Evolutionary conservation across 2,329 filamentous ascomycete species (phyloP).

Genomic region (Cladophialophora exuberans): DNA sequence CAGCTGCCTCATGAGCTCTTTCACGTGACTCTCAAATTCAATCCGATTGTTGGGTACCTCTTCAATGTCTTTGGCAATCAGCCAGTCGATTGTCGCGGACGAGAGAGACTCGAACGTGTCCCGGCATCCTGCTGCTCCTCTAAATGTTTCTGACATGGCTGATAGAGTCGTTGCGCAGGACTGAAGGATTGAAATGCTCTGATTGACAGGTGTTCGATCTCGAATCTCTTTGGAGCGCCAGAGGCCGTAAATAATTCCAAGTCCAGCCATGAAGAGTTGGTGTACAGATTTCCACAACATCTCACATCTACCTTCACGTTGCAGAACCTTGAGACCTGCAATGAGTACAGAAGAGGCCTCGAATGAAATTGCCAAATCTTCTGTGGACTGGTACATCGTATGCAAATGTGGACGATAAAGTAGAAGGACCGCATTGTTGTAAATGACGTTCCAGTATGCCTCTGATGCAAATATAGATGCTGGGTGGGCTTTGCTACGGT

Average conservation of each 20-base stretch:
- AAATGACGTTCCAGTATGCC: slow-evolving; percentile 39
- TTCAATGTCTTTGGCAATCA: slow-evolving; percentile 17
- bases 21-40: slow-evolving; percentile 25
- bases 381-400: slow-evolving; percentile 31
- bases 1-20: slow-evolving; percentile 19
- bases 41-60: slow-evolving; percentile 23
- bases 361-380: slow-evolving; percentile 34
- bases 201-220: slow-evolving; percentile 28
- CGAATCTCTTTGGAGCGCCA: slow-evolving; percentile 41
- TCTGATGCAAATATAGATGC: slow-evolving; percentile 37
- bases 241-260: slow-evolving; percentile 38
- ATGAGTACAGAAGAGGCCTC: slow-evolving; percentile 37
- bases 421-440: slow-evolving; percentile 38
- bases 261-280: slow-evolving; percentile 40
- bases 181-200: slow-evolving; percentile 36
- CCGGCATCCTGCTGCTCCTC: slow-evolving; percentile 38
- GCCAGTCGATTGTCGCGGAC: slow-evolving; percentile 35
- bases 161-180: slow-evolving; percentile 39
- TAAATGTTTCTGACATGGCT: slow-evolving; percentile 39
- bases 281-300: slow-evolving; percentile 40
- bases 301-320: slow-evolving; percentile 38
- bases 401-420: slow-evolving; percentile 38
- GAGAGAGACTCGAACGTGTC: slow-evolving; percentile 38
- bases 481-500: slow-evolving; percentile 33
- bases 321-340: slow-evolving; percentile 36